Evolutionary conservation across 176 grass and related monocot genomes (phyloP).

Genomic region (Avena insularis): DNA sequence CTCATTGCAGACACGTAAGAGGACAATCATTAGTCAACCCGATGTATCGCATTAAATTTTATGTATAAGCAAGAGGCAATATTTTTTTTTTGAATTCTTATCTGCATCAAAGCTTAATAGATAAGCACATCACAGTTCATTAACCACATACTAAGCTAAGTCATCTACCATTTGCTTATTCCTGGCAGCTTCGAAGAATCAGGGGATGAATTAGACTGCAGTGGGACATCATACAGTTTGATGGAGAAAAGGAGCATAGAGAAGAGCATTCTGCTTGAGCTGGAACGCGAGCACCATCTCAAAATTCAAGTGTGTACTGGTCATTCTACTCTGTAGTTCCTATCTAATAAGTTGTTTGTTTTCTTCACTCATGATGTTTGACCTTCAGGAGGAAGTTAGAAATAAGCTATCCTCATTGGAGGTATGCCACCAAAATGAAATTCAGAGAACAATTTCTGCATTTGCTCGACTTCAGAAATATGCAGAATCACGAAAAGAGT

Average conservation of each 20-base stretch:
- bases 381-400: slow-evolving; percentile 77
- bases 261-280: slow-evolving; percentile 77
- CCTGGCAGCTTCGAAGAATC: slow-evolving; percentile 69
- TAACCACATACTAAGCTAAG: not conserved
- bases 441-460: slow-evolving; percentile 59
- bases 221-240: slow-evolving; percentile 43
- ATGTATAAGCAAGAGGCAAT: not conserved
- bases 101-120: not conserved
- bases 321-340: slow-evolving; percentile 13
- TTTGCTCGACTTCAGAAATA: slow-evolving; percentile 68
- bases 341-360: not conserved
- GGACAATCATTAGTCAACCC: too few relatives aligned
- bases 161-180: slow-evolving; percentile 31
- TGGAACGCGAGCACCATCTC: slow-evolving; percentile 72
- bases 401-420: slow-evolving; percentile 61
- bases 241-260: slow-evolving; percentile 71
- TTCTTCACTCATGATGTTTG: slow-evolving; percentile 36
- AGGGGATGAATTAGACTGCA: slow-evolving; percentile 45
- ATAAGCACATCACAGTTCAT: not conserved
- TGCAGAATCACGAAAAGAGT: slow-evolving; percentile 72
- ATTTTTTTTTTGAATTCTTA: not conserved
- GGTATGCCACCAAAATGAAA: slow-evolving; percentile 69
- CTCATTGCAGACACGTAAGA: too few relatives aligned
- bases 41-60: not conserved
- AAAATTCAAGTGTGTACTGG: slow-evolving; percentile 61